These are phyloP conservation scores for Nemania sp. DNA, from an alignment of 2,329 filamentous ascomycete species.

Conservation along the genomic window DNA sequence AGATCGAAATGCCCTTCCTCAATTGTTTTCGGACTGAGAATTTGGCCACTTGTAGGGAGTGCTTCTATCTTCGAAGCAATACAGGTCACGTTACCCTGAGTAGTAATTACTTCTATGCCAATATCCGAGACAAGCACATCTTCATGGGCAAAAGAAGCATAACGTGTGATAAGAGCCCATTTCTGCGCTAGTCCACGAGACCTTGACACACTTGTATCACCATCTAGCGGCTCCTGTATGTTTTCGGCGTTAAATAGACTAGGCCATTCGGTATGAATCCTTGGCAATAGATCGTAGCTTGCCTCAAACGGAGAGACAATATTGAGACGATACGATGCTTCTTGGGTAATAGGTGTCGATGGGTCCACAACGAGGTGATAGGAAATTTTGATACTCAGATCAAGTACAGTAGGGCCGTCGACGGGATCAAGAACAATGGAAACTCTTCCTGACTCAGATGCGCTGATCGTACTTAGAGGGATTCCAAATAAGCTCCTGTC, in stretches of 20 bases:
- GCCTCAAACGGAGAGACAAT: slow-evolving; percentile 90
- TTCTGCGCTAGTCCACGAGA: slow-evolving; percentile 77
- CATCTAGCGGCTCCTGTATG: slow-evolving; percentile 54
- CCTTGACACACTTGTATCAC: slow-evolving; percentile 46
- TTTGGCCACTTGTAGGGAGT: slow-evolving; percentile 57
- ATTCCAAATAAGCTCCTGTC: slow-evolving; percentile 59
- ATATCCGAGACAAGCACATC: slow-evolving; percentile 74
- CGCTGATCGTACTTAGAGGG: slow-evolving; percentile 61
- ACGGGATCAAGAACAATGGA: slow-evolving; percentile 64
- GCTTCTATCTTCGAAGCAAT: slow-evolving; percentile 56
- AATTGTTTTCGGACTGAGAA: slow-evolving; percentile 74
- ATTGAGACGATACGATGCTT: slow-evolving; percentile 74
- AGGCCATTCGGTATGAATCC: slow-evolving; percentile 86
- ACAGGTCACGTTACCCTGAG: slow-evolving; percentile 73
- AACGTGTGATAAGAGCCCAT: slow-evolving; percentile 81
- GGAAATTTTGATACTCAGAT: slow-evolving; percentile 76
- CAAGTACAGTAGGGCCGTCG: slow-evolving; percentile 67
- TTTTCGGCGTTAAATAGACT: slow-evolving; percentile 79
- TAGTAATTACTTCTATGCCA: slow-evolving; percentile 69
- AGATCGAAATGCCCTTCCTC: slow-evolving; percentile 80
- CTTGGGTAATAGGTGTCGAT: slow-evolving; percentile 84
- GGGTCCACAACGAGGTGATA: slow-evolving; percentile 85
- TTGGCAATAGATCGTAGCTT: slow-evolving; percentile 86
- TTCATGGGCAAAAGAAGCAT: slow-evolving; percentile 81
- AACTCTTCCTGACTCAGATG: slow-evolving; percentile 57